These are phyloP conservation scores for Pouteria glomerata DNA, from an alignment of 148 eudicot species.

Conservation along the genomic window DNA sequence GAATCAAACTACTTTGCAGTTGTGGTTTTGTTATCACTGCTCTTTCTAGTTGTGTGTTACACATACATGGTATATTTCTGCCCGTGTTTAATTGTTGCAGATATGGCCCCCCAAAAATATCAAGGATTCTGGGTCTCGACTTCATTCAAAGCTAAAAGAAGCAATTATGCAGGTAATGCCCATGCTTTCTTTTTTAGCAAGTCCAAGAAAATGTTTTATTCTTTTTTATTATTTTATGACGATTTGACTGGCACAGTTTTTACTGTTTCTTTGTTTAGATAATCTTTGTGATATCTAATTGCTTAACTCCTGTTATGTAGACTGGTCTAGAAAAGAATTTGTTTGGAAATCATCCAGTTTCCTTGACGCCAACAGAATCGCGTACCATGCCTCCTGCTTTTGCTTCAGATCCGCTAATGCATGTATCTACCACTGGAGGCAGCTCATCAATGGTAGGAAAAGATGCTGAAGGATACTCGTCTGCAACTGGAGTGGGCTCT, in stretches of 20 bases:
- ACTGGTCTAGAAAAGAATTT: conserved; percentile 84
- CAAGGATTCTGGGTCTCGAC: conserved; percentile 84
- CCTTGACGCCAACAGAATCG: conserved; percentile 37
- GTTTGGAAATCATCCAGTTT: conserved; percentile 79
- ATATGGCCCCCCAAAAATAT: conserved; percentile 98
- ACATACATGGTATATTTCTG: background rate
- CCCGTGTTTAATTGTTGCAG: conserved; percentile 41
- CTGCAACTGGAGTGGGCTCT: conserved; percentile 4
- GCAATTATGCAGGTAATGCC: conserved; percentile 74
- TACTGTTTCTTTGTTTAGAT: background rate
- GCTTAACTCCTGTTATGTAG: conserved; percentile 37
- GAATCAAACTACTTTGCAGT: background rate
- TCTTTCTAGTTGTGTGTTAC: background rate
- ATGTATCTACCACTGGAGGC: conserved; percentile 28
- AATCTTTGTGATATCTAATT: background rate
- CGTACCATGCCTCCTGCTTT: conserved; percentile 72
- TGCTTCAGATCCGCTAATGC: conserved; percentile 61
- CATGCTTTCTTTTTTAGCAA: background rate
- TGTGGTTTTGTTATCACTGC: conserved; percentile 5
- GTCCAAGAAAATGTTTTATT: background rate
- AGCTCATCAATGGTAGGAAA: conserved; percentile 11
- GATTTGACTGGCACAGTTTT: background rate
- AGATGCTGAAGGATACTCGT: conserved; percentile 18
- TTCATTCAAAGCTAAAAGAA: conserved; percentile 86
- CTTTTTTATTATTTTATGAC: background rate